These are phyloP conservation scores for Wickerhamomyces pijperi DNA, from an alignment of 805 yeast species.

Conservation along the genomic window DNA sequence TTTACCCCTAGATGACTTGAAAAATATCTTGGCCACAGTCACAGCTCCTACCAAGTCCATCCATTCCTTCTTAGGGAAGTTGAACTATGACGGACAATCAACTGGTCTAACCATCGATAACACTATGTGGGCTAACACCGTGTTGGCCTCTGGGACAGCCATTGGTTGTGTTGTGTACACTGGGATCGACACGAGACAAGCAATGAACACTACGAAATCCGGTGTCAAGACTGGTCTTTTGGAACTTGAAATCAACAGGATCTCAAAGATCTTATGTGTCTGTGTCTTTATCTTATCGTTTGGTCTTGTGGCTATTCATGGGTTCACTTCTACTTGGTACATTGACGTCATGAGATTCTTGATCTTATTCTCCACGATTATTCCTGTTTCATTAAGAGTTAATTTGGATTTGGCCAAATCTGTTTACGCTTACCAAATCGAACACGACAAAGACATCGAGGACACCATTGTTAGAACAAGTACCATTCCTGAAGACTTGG, in stretches of 20 bases:
- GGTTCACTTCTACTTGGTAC: conserved; percentile 73
- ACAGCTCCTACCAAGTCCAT: conserved; percentile 80
- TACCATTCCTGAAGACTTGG: conserved; percentile 95
- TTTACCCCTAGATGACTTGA: conserved; percentile 37
- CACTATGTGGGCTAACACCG: conserved; percentile 97
- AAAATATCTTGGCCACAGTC: conserved; percentile 48
- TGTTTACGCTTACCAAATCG: conserved; percentile 91
- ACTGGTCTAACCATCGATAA: conserved; percentile 75
- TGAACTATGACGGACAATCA: conserved; percentile 46
- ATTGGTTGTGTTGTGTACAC: conserved; percentile 84
- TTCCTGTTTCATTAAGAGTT: conserved; percentile 91
- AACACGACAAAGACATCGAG: conserved; percentile 71
- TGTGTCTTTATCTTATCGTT: conserved; percentile 75
- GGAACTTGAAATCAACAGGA: conserved; percentile 80
- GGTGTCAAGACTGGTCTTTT: conserved; percentile 84
- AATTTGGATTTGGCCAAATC: conserved; percentile 92
- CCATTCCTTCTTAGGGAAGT: conserved; percentile 68
- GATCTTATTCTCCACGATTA: conserved; percentile 86
- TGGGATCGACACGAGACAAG: conserved; percentile 88
- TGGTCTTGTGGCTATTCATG: conserved; percentile 69
- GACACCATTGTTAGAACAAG: conserved; percentile 92
- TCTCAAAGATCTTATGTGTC: conserved; percentile 80
- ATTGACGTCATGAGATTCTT: conserved; percentile 83
- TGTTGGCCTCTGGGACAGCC: conserved; percentile 87
- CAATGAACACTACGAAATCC: conserved; percentile 80